phyloP scores from a whole-genome alignment of 495 filamentous ascomycete species.

The Aspergillus coremiiformis region DNA sequence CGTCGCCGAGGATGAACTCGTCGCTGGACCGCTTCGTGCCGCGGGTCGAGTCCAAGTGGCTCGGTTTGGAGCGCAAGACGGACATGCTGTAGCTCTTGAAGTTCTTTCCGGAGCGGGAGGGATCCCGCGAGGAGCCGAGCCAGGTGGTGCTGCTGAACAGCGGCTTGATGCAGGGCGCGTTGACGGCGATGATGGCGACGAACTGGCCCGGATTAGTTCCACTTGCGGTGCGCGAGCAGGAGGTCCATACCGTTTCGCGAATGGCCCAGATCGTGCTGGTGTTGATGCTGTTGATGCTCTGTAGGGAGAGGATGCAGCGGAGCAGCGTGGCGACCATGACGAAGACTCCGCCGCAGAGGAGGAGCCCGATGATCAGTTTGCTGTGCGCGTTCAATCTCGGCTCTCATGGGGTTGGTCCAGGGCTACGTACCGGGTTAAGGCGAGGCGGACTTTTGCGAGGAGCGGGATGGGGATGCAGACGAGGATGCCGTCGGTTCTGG shows the following conservation, averaged over 20 bases:
- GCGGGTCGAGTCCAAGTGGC: not conserved
- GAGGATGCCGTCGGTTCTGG: constrained; percentile 17
- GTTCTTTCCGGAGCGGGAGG: not conserved
- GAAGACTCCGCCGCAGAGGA: constrained; percentile 19
- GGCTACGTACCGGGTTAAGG: constrained; percentile 9
- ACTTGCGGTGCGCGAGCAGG: not conserved
- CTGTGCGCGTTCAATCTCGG: not conserved
- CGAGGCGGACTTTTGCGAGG: constrained; percentile 12
- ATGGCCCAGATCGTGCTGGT: constrained; percentile 20
- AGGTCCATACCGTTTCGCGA: constrained; percentile 15
- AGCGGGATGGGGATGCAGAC: constrained; percentile 15
- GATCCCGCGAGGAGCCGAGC: constrained; percentile 10
- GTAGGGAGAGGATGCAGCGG: constrained; percentile 17
- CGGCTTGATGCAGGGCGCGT: constrained; percentile 18
- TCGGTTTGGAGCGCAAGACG: constrained; percentile 1
- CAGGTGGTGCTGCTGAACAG: constrained; percentile 11
- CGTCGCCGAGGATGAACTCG: constrained; percentile 5
- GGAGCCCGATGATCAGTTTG: constrained; percentile 10
- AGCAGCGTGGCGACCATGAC: constrained; percentile 18
- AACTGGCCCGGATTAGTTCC: constrained; percentile 8
- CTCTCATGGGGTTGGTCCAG: not conserved
- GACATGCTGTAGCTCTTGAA: constrained; percentile 9
- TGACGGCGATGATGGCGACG: constrained; percentile 20
- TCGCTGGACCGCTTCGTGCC: constrained; percentile 7
- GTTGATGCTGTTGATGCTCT: constrained; percentile 15